A percentile compares a stretch with the other conserved stretches of the same genome.
phyloP scores from a whole-genome alignment of 2,329 filamentous ascomycete genomes.

The Nakataea oryzae region DNA sequence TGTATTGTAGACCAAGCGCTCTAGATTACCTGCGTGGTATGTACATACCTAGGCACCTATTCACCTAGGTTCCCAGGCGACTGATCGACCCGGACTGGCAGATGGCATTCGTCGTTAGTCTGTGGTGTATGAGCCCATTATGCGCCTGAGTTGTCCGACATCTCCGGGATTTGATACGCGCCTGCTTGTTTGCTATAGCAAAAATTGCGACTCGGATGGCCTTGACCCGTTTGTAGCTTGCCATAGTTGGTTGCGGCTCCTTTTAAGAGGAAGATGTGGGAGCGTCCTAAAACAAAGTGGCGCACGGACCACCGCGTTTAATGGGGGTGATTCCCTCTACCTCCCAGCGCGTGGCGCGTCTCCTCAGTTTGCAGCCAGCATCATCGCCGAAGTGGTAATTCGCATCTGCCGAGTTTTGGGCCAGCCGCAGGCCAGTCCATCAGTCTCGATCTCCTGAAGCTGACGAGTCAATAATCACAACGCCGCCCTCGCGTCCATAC shows the following conservation, averaged over 20 bases:
- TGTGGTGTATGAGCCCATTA: not conserved
- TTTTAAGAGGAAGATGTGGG: no score
- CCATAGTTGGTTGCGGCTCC: no score
- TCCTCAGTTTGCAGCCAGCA: not conserved
- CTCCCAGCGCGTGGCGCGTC: not conserved
- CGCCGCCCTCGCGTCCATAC: not conserved
- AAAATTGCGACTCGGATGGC: no score
- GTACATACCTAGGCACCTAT: no score
- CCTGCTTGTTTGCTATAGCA: no score
- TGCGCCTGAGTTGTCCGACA: no score
- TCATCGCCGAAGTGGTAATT: not conserved
- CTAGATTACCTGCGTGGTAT: no score
- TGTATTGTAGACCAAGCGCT: no score
- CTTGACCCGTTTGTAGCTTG: no score
- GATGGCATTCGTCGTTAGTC: not conserved
- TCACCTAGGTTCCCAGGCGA: not conserved
- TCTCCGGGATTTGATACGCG: no score
- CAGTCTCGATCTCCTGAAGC: not conserved
- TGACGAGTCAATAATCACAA: not conserved
- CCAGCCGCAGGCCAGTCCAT: not conserved
- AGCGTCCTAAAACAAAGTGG: no score
- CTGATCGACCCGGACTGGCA: not conserved
- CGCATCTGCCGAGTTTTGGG: not conserved
- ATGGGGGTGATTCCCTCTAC: conserved; percentile 3
- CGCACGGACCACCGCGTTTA: conserved; percentile 10